These are phyloP conservation scores for Eutypella sp. DNA, from an alignment of 2,329 filamentous ascomycete species.

Conservation along the genomic window DNA sequence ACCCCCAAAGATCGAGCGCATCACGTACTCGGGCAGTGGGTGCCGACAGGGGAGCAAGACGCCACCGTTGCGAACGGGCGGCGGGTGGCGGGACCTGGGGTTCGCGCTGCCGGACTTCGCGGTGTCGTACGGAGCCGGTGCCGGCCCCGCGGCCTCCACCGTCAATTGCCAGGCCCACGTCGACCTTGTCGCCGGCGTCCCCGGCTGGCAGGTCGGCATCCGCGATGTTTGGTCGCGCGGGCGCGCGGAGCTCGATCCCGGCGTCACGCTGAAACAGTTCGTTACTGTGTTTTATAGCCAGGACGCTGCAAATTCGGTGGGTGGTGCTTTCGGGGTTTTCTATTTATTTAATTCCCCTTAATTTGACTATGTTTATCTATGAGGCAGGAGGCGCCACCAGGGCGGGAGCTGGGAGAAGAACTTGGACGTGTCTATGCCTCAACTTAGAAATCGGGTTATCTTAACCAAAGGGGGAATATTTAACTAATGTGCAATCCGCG, in stretches of 20 bases:
- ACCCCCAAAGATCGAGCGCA: constrained; percentile 9
- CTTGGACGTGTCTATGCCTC: too few species aligned
- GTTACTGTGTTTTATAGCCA: constrained; percentile 17
- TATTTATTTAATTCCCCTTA: not conserved
- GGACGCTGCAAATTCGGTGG: constrained; percentile 13
- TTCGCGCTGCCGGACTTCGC: constrained; percentile 14
- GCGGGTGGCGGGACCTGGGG: constrained; percentile 12
- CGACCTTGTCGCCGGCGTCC: constrained; percentile 8
- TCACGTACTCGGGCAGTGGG: constrained; percentile 17
- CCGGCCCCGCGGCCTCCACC: constrained; percentile 8
- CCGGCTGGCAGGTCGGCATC: constrained; percentile 17
- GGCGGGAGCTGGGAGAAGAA: too few species aligned
- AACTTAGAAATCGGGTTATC: too few species aligned
- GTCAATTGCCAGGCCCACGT: constrained; percentile 18
- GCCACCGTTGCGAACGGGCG: constrained; percentile 3
- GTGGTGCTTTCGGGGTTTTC: too few species aligned
- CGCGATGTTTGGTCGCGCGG: constrained; percentile 16
- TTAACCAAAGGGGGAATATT: not conserved
- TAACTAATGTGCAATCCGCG: not conserved
- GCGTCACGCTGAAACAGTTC: constrained; percentile 14
- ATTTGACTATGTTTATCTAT: not conserved
- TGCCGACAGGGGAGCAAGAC: constrained; percentile 13
- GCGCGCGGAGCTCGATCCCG: constrained; percentile 9
- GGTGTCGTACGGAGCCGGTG: constrained; percentile 7
- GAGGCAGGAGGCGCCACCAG: not conserved